A percentile compares a stretch with the other conserved stretches of the same genome.
These are phyloP conservation scores for Phytophthora palmivora DNA, from an alignment of 352 stramenopile genomes.

Conservation along the genomic window DNA sequence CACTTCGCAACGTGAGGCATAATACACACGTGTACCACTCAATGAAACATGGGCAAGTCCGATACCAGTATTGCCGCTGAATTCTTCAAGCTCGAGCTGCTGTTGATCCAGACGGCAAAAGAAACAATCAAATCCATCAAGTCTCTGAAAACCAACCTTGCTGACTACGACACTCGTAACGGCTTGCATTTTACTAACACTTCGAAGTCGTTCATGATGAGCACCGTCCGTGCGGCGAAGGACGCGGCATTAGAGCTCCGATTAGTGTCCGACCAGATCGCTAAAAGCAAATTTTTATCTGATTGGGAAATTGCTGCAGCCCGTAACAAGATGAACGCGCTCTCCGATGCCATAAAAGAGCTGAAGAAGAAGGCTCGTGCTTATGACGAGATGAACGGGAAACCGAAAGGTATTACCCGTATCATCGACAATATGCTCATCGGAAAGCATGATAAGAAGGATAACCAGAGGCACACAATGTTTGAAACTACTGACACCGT, in stretches of 20 bases:
- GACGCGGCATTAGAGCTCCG: slow-evolving; percentile 30
- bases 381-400: slow-evolving; percentile 36
- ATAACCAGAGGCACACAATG: slow-evolving; percentile 5
- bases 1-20: no score
- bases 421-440: slow-evolving; percentile 32
- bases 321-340: slow-evolving; percentile 18
- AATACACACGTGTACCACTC: no score
- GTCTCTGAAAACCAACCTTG: slow-evolving; percentile 28
- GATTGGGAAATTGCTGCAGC: slow-evolving; percentile 28
- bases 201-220: slow-evolving; percentile 33
- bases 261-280: slow-evolving; percentile 23
- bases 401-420: slow-evolving; percentile 24
- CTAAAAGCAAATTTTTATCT: slow-evolving; percentile 11
- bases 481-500: slow-evolving; percentile 25
- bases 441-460: slow-evolving; percentile 14
- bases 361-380: slow-evolving; percentile 25
- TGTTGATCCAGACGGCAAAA: slow-evolving; percentile 23
- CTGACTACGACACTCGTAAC: slow-evolving; percentile 25
- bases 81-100: no score
- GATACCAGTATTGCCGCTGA: no score
- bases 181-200: slow-evolving; percentile 30
- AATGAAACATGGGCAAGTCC: no score
- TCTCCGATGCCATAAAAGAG: slow-evolving; percentile 16
- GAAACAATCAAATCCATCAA: slow-evolving; percentile 25
- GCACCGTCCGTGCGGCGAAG: slow-evolving; percentile 27